Evolutionary conservation across 164 flowering plant genomes (phyloP).

Genomic region (Kalanchoe fedtschenkoi): DNA sequence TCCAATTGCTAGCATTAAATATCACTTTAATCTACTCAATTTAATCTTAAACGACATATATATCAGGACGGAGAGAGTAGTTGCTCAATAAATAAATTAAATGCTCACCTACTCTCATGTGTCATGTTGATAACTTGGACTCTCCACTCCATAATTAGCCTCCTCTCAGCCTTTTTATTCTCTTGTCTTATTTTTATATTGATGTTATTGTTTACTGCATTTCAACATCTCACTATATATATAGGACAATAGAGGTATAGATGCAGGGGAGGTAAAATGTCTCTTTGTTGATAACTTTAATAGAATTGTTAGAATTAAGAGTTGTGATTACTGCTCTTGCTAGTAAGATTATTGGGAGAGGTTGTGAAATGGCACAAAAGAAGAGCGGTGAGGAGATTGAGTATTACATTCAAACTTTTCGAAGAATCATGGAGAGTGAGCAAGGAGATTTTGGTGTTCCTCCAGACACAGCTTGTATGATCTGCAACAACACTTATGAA

Average conservation of each 20-base stretch:
- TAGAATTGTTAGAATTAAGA: too few species aligned
- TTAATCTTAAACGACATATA: too few species aligned
- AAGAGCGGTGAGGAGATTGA: neutral
- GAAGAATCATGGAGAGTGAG: neutral
- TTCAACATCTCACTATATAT: too few species aligned
- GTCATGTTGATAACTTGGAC: neutral
- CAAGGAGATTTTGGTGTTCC: neutral
- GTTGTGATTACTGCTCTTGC: too few species aligned
- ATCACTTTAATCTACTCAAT: too few species aligned
- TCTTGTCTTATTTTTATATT: too few species aligned
- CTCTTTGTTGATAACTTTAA: too few species aligned
- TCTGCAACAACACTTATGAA: neutral
- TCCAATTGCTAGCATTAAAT: too few species aligned
- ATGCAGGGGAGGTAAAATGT: too few species aligned
- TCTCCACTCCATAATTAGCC: neutral
- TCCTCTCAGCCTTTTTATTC: neutral
- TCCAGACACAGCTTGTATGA: neutral
- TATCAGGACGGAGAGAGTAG: too few species aligned
- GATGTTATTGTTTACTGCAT: too few species aligned
- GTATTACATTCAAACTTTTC: neutral
- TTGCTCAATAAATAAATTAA: neutral
- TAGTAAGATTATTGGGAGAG: neutral
- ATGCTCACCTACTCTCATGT: neutral
- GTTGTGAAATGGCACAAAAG: slow-evolving; percentile 1
- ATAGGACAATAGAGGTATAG: too few species aligned